phyloP scores from a whole-genome alignment of 345 rosid genomes.

The Kandelia obovata region DNA sequence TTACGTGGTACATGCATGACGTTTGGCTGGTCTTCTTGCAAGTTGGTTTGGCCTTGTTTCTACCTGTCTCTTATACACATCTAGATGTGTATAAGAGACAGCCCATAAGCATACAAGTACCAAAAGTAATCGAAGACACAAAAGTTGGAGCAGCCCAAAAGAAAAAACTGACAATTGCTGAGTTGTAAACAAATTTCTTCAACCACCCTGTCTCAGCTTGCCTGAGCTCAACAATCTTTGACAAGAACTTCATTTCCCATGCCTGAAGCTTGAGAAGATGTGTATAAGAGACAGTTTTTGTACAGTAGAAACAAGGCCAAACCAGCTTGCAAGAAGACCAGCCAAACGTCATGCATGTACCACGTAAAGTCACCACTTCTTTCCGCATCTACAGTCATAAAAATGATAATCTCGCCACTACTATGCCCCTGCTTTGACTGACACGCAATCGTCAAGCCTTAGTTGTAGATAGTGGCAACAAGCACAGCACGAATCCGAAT shows the following conservation, averaged over 20 bases:
- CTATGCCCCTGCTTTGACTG: slow-evolving; percentile 30
- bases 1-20: slow-evolving; percentile 31
- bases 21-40: slow-evolving; percentile 30
- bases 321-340: slow-evolving; percentile 26
- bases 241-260: slow-evolving; percentile 40
- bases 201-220: slow-evolving; percentile 26
- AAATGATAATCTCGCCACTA: slow-evolving; percentile 36
- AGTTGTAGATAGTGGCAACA: slow-evolving; percentile 21
- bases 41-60: slow-evolving; percentile 26
- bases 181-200: slow-evolving; percentile 28
- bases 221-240: slow-evolving; percentile 30
- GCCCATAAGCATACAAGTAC: slow-evolving; percentile 25
- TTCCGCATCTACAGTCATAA: slow-evolving; percentile 35
- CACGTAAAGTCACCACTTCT: slow-evolving; percentile 27
- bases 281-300: no score
- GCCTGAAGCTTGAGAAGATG: slow-evolving; percentile 40
- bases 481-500: slow-evolving; percentile 20
- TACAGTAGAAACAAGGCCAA: slow-evolving; percentile 29
- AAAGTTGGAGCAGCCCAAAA: slow-evolving; percentile 27
- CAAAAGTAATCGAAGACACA: slow-evolving; percentile 30
- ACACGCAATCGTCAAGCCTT: slow-evolving; percentile 24
- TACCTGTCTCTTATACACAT: no score
- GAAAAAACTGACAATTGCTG: slow-evolving; percentile 13
- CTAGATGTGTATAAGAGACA: no score
- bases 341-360: slow-evolving; percentile 33